These are phyloP conservation scores for Cryomyces antarcticus DNA, from an alignment of 495 filamentous ascomycete genomes.

Conservation along the genomic window DNA sequence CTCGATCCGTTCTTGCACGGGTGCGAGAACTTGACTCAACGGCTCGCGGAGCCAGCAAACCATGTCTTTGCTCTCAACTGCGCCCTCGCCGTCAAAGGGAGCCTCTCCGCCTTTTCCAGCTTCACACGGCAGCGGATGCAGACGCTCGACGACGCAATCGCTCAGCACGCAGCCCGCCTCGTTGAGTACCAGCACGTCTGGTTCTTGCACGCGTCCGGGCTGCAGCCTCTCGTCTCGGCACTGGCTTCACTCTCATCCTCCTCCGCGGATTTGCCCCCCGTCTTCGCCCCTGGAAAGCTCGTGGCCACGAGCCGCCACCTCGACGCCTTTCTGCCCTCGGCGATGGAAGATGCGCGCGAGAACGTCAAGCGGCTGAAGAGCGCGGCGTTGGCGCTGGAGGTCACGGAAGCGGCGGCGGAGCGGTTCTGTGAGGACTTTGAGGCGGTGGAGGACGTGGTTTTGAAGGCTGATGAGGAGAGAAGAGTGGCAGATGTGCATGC, in stretches of 20 bases:
- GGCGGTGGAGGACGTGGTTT: constrained; percentile 53
- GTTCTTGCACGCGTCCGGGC: constrained; percentile 53
- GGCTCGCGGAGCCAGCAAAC: constrained; percentile 32
- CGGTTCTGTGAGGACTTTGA: constrained; percentile 84
- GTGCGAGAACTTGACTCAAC: constrained; percentile 46
- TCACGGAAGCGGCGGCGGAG: constrained; percentile 70
- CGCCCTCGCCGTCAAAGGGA: constrained; percentile 33
- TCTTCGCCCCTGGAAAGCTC: constrained; percentile 44
- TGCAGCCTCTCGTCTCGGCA: constrained; percentile 46
- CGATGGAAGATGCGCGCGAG: constrained; percentile 75
- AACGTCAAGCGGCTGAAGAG: constrained; percentile 55
- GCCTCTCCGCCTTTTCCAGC: constrained; percentile 28
- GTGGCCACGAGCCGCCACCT: constrained; percentile 49
- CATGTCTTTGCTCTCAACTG: constrained; percentile 76
- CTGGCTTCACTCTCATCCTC: constrained; percentile 28
- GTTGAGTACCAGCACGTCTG: constrained; percentile 40
- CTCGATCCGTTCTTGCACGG: constrained; percentile 70
- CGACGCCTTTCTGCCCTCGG: constrained; percentile 81
- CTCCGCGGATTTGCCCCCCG: constrained; percentile 23
- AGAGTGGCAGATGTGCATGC: constrained; percentile 12
- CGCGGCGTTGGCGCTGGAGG: constrained; percentile 42
- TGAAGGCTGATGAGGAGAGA: constrained; percentile 32
- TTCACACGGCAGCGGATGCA: constrained; percentile 29
- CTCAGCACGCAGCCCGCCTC: constrained; percentile 23
- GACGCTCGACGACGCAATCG: constrained; percentile 26